phyloP scores from a whole-genome alignment of 108 stramenopile species.

The Chaetoceros tenuissimus region DNA sequence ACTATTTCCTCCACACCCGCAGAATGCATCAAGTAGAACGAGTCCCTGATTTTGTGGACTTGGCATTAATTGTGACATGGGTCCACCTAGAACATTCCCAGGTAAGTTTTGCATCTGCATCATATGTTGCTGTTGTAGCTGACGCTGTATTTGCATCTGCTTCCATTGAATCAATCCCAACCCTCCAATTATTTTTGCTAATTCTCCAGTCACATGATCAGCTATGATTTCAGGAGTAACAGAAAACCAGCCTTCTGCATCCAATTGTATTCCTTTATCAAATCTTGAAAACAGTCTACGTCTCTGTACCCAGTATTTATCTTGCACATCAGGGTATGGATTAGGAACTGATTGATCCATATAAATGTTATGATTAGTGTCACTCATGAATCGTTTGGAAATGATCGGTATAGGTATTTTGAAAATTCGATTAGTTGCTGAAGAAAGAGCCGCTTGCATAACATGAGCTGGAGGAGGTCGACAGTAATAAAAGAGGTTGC shows the following conservation, averaged over 20 bases:
- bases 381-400: not conserved
- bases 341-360: constrained; percentile 25
- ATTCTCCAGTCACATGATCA: constrained; percentile 70
- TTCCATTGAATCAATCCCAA: constrained; percentile 9
- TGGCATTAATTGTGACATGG: not conserved
- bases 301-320: constrained; percentile 94
- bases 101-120: not conserved
- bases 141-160: too few relatives aligned
- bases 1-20: constrained; percentile 90
- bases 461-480: not conserved
- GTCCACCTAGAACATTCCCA: not conserved
- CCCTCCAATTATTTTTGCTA: constrained; percentile 24
- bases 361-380: not conserved
- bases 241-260: constrained; percentile 95
- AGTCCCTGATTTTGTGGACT: constrained; percentile 15
- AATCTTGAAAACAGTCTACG: constrained; percentile 85
- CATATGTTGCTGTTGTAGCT: not conserved
- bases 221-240: constrained; percentile 95
- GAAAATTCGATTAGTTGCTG: not conserved
- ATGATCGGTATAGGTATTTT: not conserved
- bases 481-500: not conserved
- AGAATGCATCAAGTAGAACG: constrained; percentile 87
- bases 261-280: constrained; percentile 84
- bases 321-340: constrained; percentile 65
- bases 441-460: not conserved